phyloP scores from a whole-genome alignment of 1,284 basidiomycete species.

The Moesziomyces sp. region DNA sequence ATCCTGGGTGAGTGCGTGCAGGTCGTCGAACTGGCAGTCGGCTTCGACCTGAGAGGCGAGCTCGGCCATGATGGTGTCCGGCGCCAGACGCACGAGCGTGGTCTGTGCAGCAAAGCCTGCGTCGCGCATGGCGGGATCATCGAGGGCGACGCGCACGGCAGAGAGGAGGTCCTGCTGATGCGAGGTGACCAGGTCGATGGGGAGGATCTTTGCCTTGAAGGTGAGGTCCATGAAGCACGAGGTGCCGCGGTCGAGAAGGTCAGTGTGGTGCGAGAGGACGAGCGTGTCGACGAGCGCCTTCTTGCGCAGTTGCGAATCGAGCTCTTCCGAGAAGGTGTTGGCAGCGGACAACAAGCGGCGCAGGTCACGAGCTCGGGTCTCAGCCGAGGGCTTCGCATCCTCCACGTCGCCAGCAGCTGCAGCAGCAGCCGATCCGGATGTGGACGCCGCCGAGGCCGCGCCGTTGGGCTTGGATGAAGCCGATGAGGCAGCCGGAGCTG shows the following conservation, averaged over 20 bases:
- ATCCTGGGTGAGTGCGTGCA: constrained; percentile 48
- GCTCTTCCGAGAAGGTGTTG: constrained; percentile 38
- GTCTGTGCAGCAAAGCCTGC: constrained; percentile 59
- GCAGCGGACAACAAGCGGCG: constrained; percentile 47
- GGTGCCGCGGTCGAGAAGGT: constrained; percentile 50
- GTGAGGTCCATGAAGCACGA: constrained; percentile 62
- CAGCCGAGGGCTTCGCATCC: constrained; percentile 35
- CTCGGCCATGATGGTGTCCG: constrained; percentile 52
- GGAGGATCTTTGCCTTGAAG: constrained; percentile 54
- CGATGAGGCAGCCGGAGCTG: constrained; percentile 6
- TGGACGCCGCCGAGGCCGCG: constrained; percentile 11
- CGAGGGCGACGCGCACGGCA: constrained; percentile 37
- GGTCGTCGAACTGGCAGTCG: constrained; percentile 42
- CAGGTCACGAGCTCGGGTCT: constrained; percentile 45
- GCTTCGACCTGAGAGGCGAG: constrained; percentile 50
- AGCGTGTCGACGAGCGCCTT: constrained; percentile 58
- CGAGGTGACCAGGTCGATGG: constrained; percentile 52
- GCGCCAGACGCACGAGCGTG: constrained; percentile 58
- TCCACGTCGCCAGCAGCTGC: constrained; percentile 36
- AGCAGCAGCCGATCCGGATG: constrained; percentile 11
- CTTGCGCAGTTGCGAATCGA: constrained; percentile 25
- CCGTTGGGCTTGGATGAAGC: constrained; percentile 22
- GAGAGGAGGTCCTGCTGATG: constrained; percentile 48
- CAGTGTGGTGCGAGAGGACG: constrained; percentile 59
- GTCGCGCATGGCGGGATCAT: constrained; percentile 30